These are phyloP conservation scores for Diaporthe caulivora DNA, from an alignment of 2,329 filamentous ascomycete genomes.

Conservation along the genomic window DNA sequence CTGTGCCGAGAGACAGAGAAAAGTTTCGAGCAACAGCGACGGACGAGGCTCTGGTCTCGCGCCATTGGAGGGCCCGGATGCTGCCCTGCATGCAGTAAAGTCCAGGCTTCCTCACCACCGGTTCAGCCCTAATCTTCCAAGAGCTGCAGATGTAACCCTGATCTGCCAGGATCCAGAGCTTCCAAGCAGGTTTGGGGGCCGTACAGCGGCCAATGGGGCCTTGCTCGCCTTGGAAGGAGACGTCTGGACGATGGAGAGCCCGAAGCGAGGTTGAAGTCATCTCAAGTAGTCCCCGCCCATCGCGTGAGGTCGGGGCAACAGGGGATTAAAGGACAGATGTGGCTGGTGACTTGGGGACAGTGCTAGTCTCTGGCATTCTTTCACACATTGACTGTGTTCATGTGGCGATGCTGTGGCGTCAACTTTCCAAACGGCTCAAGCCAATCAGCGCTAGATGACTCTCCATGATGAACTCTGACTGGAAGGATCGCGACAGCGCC, in stretches of 20 bases:
- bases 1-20: background rate
- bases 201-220: constrained; percentile 6
- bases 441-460: background rate
- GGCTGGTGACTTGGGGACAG: constrained; percentile 12
- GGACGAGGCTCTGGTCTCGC: constrained; percentile 22
- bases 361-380: background rate
- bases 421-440: background rate
- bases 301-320: constrained; percentile 9
- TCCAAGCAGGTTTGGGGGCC: constrained; percentile 32
- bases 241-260: background rate
- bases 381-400: background rate
- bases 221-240: background rate
- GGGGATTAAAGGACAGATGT: background rate
- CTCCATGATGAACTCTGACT: background rate
- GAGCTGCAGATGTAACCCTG: constrained; percentile 29
- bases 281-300: background rate
- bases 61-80: constrained; percentile 28
- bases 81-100: constrained; percentile 20
- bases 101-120: constrained; percentile 33
- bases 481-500: background rate
- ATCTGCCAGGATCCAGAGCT: constrained; percentile 1
- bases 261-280: constrained; percentile 24
- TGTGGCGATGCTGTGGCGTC: constrained; percentile 20
- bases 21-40: background rate
- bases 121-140: constrained; percentile 38